Evolutionary conservation across 169 alveolate species (phyloP).

Genomic region (Cryptosporidium baileyi): DNA sequence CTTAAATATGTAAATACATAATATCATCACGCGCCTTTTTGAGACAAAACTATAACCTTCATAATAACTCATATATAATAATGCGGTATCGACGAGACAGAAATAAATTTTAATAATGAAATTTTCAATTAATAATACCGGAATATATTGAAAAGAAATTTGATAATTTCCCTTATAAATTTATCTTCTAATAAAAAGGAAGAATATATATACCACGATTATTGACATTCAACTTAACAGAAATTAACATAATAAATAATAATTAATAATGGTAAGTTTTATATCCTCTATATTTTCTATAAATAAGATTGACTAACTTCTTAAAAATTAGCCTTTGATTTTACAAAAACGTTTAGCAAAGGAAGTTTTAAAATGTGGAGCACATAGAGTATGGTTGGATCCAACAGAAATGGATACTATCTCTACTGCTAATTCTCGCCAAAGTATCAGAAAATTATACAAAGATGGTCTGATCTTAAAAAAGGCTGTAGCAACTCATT

Average conservation of each 20-base stretch:
- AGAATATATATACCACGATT: too few relatives aligned
- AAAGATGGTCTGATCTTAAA: conserved; percentile 96
- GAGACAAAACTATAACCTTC: not conserved
- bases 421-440: conserved; percentile 97
- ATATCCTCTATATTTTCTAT: too few relatives aligned
- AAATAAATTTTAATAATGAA: not conserved
- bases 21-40: not conserved
- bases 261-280: too few relatives aligned
- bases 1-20: too few relatives aligned
- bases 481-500: conserved; percentile 95
- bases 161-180: not conserved
- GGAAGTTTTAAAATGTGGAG: conserved; percentile 95
- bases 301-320: not conserved
- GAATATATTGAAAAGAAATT: not conserved
- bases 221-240: too few relatives aligned
- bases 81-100: conserved; percentile 48
- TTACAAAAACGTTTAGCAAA: conserved; percentile 97
- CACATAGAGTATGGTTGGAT: conserved; percentile 97
- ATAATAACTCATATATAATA: not conserved
- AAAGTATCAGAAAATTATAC: conserved; percentile 92
- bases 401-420: conserved; percentile 97
- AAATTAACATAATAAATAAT: too few relatives aligned
- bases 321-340: conserved; percentile 82
- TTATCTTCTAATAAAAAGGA: not conserved
- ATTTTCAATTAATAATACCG: not conserved